These are phyloP conservation scores for Sclerotiophoma versabilis DNA, from an alignment of 2,329 filamentous ascomycete genomes.

Conservation along the genomic window DNA sequence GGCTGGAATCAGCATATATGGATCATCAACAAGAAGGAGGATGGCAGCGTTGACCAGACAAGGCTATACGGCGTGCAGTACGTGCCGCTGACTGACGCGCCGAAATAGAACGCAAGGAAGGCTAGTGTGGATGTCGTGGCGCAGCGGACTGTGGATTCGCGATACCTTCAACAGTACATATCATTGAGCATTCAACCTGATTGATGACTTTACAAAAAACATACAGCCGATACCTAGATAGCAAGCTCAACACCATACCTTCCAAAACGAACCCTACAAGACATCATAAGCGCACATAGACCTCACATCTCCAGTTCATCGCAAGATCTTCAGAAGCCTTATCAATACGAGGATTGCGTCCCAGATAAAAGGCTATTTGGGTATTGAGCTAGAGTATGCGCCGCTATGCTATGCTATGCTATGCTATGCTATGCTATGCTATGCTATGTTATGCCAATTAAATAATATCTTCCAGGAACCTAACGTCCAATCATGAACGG, in stretches of 20 bases:
- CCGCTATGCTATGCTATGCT: slow-evolving; percentile 12
- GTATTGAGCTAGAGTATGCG: not conserved
- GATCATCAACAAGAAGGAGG: slow-evolving; percentile 73
- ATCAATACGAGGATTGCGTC: too few relatives aligned
- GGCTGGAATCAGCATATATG: slow-evolving; percentile 70
- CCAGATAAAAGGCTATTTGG: not conserved
- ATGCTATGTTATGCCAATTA: not conserved
- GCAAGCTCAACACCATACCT: too few relatives aligned
- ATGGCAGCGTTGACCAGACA: slow-evolving; percentile 63
- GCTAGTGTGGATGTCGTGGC: not conserved
- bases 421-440: not conserved
- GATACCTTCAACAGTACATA: slow-evolving; percentile 7
- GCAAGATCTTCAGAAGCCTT: too few relatives aligned
- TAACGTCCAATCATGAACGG: slow-evolving; percentile 3
- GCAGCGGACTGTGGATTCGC: not conserved
- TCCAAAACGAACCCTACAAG: too few relatives aligned
- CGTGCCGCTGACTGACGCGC: slow-evolving; percentile 78
- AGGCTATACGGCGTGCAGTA: slow-evolving; percentile 76
- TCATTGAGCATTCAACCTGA: slow-evolving; percentile 5
- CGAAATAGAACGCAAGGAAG: slow-evolving; percentile 34
- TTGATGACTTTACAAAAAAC: too few relatives aligned
- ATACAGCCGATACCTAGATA: too few relatives aligned
- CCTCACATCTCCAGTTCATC: too few relatives aligned
- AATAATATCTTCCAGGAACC: not conserved
- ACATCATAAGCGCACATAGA: too few relatives aligned